Base-by-base conservation (phyloP, 768 basidiomycete species). In the Lentinula guzmanii region DNA sequence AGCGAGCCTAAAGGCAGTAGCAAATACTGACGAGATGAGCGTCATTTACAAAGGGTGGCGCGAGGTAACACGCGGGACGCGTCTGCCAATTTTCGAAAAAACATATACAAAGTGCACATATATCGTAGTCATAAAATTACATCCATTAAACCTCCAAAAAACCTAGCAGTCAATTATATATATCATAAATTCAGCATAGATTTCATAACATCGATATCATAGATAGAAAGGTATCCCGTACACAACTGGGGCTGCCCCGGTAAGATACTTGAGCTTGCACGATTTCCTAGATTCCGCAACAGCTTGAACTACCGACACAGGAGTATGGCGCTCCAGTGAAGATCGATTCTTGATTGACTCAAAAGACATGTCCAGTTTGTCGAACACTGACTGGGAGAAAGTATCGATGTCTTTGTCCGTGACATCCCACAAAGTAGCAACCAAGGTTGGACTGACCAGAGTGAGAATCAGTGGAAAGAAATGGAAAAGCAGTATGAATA, bases 381-480 rank as follows among this genome's bases (percentile, higher is more conserved):
- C 86, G 66, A 97, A 89, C 15, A 97, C 94, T 0, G 87, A 77
- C 63, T 89, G 85, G 2, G 95, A 89, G 64, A 97, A 86, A 66
- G 91, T 91, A 78, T 99, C 96, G 67, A 98, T 96, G 69, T 99
- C 97, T 51, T 88, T 84, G 76, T 99, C 97, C 0, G 96, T 98
- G 7, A 98, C 97, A 68, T 98, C 97, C 97, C 97, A 99, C 4
- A 98, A 77, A 68, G 96, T 98, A 0, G 93, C 97, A 11, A 98
- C 86, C 35, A 98, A 79, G 1, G 94, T 90, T 16, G 97, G 96
- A 64, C 96, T 95, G 28, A 59, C 37, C 24, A 51, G 51, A 51
- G 51, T 43, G 41, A 58, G 7, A 62, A 58, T 43, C 52, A 13
- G 60, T 35, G 46, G 54, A 35, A 31, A 16, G 41, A 5, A 41